Percentiles rank a stretch among this genome's conserved stretches.
phyloP scores from a whole-genome alignment of 2,329 filamentous ascomycete genomes.

The Mycosphaerella arachidis region DNA sequence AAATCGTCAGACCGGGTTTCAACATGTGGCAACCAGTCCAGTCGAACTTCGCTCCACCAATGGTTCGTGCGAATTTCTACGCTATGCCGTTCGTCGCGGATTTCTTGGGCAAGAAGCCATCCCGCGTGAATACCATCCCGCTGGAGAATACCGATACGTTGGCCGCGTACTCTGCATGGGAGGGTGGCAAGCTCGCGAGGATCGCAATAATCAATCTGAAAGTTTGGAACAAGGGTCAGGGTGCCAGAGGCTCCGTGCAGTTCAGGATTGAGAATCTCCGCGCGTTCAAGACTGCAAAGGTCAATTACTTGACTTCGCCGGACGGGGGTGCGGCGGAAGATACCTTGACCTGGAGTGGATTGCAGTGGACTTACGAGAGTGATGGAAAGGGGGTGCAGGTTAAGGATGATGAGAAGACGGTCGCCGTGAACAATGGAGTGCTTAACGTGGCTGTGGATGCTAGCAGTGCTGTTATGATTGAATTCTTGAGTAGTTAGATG shows the following conservation, averaged over 20 bases:
- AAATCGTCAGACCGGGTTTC: constrained; percentile 6
- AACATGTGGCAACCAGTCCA: constrained; percentile 8
- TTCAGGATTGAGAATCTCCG: constrained; percentile 1
- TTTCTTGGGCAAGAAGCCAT: constrained; percentile 4
- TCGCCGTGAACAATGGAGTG: constrained; percentile 4
- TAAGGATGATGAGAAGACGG: constrained; percentile 4
- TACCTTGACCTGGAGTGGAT: constrained; percentile 5
- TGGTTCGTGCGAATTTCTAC: constrained; percentile 8
- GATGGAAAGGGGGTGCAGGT: constrained; percentile 1
- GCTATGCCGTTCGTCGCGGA: constrained; percentile 8
- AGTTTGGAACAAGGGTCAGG: constrained; percentile 2
- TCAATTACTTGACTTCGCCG: constrained; percentile 6
- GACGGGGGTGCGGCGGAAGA: constrained; percentile 1
- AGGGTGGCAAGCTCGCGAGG: constrained; percentile 1
- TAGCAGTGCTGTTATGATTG: constrained; percentile 3
- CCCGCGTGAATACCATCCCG: neutral
- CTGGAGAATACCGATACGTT: neutral
- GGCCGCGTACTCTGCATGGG: constrained; percentile 5
- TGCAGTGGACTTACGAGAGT: constrained; percentile 9
- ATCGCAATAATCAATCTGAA: constrained; percentile 9
- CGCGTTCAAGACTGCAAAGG: constrained; percentile 1
- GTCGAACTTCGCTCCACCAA: neutral
- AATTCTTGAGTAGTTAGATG: neutral
- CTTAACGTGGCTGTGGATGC: constrained; percentile 3
- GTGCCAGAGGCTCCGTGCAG: neutral